Evolutionary conservation across 192 early-diverging fungal species (phyloP), one percentile per base, ranked within the genome.

Genomic region (Backusella tarrabulga): DNA sequence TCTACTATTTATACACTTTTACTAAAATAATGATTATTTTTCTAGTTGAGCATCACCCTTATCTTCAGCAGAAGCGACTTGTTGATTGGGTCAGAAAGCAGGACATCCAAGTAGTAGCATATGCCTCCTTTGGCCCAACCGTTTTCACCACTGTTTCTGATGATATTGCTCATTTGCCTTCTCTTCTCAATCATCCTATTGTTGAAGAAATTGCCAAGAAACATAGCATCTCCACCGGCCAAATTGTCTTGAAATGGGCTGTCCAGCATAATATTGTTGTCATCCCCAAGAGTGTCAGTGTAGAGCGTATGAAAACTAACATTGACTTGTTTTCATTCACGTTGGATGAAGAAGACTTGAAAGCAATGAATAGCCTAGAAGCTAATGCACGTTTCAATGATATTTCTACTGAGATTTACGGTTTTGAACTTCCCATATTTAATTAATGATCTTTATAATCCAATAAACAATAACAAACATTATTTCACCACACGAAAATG

Each of bases 21-120:
- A 19, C 23, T 26, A 71, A 41, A 2, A 9, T 15, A 21, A 35
- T 38, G n/a, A 40, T 2, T 40, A 2, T 1, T 40, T 40, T 40
- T 40, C 15, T 70, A 77, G 81, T 94, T 40, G 94, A 95, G 79
- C 73, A 89, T n/a, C 91, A 92, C 77, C 91, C 91, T 23, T 94
- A 91, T 80, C 85, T 92, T 32, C 90, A 88, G 34, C 91, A 94
- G 71, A 79, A 75, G 14, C 84, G 77, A 6, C 83, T 94, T 7
- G 72, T 94, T 70, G 86, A 89, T n/a, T 94, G 85, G 52, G 85
- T 78, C 14, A 68, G 87, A 54, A 75, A 77, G 50, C 74, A 94
- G 68, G 84, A 81, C 46, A 87, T 95, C 54, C 83, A 85, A 19
- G 75, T 93, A 68, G 90, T 89, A 14, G 94, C 90, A 9, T 95